A percentile compares a stretch with the other conserved stretches of the same genome.
Evolutionary conservation across 75 land plant species (phyloP).

Genomic region (Chamaecyparis obtusa): DNA sequence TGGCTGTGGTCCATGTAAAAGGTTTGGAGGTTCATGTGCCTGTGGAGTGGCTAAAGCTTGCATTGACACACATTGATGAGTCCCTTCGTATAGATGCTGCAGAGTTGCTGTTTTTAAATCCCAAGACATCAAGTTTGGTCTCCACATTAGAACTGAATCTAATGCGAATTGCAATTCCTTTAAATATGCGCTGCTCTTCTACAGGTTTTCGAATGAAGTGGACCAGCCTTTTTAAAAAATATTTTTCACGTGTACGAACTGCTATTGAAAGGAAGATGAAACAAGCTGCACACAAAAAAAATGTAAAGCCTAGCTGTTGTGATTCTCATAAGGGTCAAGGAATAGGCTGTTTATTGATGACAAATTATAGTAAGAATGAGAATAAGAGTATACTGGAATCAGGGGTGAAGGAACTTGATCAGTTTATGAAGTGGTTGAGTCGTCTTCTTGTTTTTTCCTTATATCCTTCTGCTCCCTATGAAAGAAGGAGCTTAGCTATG

Average conservation of each 20-base stretch:
- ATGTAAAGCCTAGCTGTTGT: not conserved
- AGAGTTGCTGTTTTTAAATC: slow-evolving; percentile 86
- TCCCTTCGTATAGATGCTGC: slow-evolving; percentile 92
- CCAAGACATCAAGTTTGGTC: slow-evolving; percentile 92
- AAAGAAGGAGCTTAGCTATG: slow-evolving; percentile 97
- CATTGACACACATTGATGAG: slow-evolving; percentile 86
- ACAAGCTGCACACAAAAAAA: slow-evolving; percentile 24
- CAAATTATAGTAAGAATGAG: slow-evolving; percentile 10
- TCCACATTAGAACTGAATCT: slow-evolving; percentile 80
- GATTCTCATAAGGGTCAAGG: not conserved
- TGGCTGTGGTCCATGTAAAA: slow-evolving; percentile 68
- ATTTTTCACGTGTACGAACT: slow-evolving; percentile 78
- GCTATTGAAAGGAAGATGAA: slow-evolving; percentile 82
- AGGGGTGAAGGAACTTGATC: slow-evolving; percentile 56
- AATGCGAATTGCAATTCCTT: slow-evolving; percentile 75
- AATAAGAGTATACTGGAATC: slow-evolving; percentile 14
- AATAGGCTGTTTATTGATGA: not conserved
- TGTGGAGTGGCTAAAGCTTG: slow-evolving; percentile 59
- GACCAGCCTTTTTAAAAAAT: slow-evolving; percentile 86
- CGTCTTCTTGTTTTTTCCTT: slow-evolving; percentile 76
- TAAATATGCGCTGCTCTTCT: slow-evolving; percentile 94
- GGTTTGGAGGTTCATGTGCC: slow-evolving; percentile 51
- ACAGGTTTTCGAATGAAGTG: slow-evolving; percentile 98
- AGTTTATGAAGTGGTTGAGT: slow-evolving; percentile 92
- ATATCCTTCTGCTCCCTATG: slow-evolving; percentile 99